Conservation (phyloP, 148 eudicot genomes). For the Rhododendron ferrugineum region DNA sequence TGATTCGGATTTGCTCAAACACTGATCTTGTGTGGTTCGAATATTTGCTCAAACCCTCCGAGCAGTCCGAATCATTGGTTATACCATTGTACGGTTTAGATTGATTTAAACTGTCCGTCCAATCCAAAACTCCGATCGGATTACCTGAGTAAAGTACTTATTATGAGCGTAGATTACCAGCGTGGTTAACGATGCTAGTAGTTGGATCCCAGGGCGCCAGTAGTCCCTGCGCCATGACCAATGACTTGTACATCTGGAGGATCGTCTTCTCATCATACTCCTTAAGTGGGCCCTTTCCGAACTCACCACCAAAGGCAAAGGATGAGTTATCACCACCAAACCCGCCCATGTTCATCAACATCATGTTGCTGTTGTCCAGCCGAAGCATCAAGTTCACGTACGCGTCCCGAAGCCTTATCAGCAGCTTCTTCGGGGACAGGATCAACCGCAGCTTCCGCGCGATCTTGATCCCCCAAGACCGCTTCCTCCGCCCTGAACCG, state of each 20-base stretch:
- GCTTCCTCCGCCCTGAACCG: conserved; percentile 10
- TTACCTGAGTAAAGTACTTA: not conserved
- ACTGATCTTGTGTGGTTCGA: no score
- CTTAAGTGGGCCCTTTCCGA: conserved; percentile 33
- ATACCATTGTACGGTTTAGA: no score
- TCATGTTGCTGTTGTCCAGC: conserved; percentile 29
- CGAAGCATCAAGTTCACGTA: conserved; percentile 72
- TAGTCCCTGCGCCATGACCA: conserved; percentile 56
- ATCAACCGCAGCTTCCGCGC: conserved; percentile 29
- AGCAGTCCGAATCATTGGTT: no score
- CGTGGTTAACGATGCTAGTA: conserved; percentile 8
- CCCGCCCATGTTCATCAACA: conserved; percentile 18
- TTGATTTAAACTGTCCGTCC: no score
- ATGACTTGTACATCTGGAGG: conserved; percentile 61
- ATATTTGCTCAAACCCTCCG: no score
- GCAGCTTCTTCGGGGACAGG: conserved; percentile 53
- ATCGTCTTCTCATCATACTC: conserved; percentile 88
- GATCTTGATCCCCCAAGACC: conserved; percentile 51
- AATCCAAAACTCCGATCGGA: no score
- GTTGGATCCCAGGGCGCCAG: conserved; percentile 27
- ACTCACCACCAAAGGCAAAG: conserved; percentile 9
- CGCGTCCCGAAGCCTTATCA: conserved; percentile 53
- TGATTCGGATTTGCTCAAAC: no score
- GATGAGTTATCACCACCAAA: conserved; percentile 21
- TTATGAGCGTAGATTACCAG: not conserved